Conservation (phyloP, 192 early-diverging fungal genomes). For the Backusella australiensis region DNA sequence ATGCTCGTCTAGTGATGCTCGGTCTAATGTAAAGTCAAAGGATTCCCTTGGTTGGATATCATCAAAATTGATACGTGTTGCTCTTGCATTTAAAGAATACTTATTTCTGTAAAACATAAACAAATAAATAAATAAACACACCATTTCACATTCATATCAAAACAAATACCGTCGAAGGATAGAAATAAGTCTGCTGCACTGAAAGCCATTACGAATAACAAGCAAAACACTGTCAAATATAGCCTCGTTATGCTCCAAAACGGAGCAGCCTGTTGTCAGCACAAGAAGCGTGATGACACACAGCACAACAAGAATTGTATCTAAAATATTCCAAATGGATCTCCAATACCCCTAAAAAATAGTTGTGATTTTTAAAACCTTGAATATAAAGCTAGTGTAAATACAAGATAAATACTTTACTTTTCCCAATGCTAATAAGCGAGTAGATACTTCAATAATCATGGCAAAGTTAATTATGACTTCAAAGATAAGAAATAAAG, state of each 20-base stretch:
- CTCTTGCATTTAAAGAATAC: slow-evolving; percentile 22
- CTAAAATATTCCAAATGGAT: slow-evolving; percentile 72
- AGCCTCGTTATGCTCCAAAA: slow-evolving; percentile 59
- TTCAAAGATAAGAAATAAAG: slow-evolving; percentile 69
- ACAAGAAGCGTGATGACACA: slow-evolving; percentile 68
- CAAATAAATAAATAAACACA: not conserved
- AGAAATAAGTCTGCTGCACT: slow-evolving; percentile 60
- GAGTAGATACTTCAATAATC: slow-evolving; percentile 67
- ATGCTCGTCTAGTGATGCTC: not conserved
- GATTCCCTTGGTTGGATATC: slow-evolving; percentile 14
- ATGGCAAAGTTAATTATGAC: slow-evolving; percentile 70
- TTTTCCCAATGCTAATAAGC: slow-evolving; percentile 61
- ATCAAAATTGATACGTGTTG: slow-evolving; percentile 31
- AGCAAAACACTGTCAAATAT: slow-evolving; percentile 67
- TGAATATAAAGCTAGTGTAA: not conserved
- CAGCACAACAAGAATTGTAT: slow-evolving; percentile 64
- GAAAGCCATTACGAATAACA: slow-evolving; percentile 68
- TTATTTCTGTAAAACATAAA: slow-evolving; percentile 17
- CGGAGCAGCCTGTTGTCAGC: slow-evolving; percentile 63
- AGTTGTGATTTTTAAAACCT: no score
- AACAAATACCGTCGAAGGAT: slow-evolving; percentile 61
- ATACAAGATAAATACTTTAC: slow-evolving; percentile 22
- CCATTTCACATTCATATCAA: not conserved
- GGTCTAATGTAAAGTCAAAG: slow-evolving; percentile 16
- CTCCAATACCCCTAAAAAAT: slow-evolving; percentile 48